Percentiles rank a stretch among this genome's conserved stretches.
These are phyloP conservation scores for Dactylonectria macrodidyma DNA, from an alignment of 2,329 filamentous ascomycete genomes.

Conservation along the genomic window DNA sequence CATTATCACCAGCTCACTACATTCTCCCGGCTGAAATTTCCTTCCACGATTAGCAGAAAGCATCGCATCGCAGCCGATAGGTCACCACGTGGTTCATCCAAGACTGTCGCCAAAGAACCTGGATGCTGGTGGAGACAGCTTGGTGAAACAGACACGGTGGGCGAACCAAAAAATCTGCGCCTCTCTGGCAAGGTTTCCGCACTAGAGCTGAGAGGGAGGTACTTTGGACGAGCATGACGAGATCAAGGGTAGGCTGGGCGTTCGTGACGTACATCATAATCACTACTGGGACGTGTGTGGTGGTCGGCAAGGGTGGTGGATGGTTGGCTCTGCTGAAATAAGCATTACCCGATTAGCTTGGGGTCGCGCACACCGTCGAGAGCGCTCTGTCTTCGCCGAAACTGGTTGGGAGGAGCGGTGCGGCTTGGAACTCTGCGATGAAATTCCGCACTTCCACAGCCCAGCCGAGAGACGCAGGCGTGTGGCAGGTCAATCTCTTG, in stretches of 20 bases:
- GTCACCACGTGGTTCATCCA: conserved; percentile 40
- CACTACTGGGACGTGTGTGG: not conserved
- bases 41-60: conserved; percentile 22
- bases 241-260: conserved; percentile 30
- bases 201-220: conserved; percentile 40
- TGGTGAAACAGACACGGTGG: conserved; percentile 44
- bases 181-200: conserved; percentile 46
- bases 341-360: conserved; percentile 35
- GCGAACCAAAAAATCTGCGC: conserved; percentile 35
- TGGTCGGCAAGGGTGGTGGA: conserved; percentile 1
- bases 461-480: conserved; percentile 5
- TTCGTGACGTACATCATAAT: conserved; percentile 43
- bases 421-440: conserved; percentile 30
- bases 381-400: conserved; percentile 36
- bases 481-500: conserved; percentile 25
- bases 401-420: conserved; percentile 33
- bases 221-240: conserved; percentile 28
- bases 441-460: conserved; percentile 27
- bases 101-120: conserved; percentile 34
- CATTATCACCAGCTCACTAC: conserved; percentile 32
- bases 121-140: conserved; percentile 43
- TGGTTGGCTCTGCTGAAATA: conserved; percentile 30
- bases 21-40: conserved; percentile 35
- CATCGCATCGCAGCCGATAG: conserved; percentile 30
- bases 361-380: conserved; percentile 35